Conservation (phyloP, 495 filamentous ascomycete genomes). For the Chaetomium fimeti region DNA sequence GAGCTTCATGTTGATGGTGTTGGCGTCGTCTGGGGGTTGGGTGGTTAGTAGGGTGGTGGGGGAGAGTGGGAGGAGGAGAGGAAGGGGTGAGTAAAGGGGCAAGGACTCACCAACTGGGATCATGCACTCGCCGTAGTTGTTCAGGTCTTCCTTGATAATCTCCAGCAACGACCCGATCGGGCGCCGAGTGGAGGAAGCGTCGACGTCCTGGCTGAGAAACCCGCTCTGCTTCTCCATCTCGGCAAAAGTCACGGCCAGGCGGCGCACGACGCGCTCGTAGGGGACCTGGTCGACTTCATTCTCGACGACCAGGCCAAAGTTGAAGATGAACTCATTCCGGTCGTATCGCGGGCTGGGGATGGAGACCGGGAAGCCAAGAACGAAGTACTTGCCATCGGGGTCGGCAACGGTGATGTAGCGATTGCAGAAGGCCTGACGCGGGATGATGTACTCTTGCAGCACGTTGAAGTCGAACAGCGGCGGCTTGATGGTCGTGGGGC, state of each 20-base stretch:
- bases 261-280: slow-evolving; percentile 80
- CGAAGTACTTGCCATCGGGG: slow-evolving; percentile 67
- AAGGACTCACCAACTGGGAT: slow-evolving; percentile 72
- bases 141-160: slow-evolving; percentile 89
- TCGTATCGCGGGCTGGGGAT: slow-evolving; percentile 72
- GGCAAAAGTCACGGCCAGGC: slow-evolving; percentile 79
- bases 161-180: slow-evolving; percentile 81
- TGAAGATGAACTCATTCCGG: slow-evolving; percentile 97
- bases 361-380: slow-evolving; percentile 86
- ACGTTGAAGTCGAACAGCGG: slow-evolving; percentile 80
- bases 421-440: slow-evolving; percentile 85
- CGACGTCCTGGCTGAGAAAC: slow-evolving; percentile 63
- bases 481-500: slow-evolving; percentile 52
- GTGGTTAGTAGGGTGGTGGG: slow-evolving; percentile 3
- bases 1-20: slow-evolving; percentile 94
- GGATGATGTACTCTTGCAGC: slow-evolving; percentile 86
- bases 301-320: slow-evolving; percentile 81
- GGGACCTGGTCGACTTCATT: slow-evolving; percentile 61
- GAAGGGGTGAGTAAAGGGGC: neutral
- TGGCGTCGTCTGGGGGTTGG: slow-evolving; percentile 67
- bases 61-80: neutral
- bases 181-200: slow-evolving; percentile 41
- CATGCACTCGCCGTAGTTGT: slow-evolving; percentile 98
- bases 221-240: slow-evolving; percentile 83
- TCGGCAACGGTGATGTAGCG: slow-evolving; percentile 76